Conservation (phyloP, 73 alveolate species). For the Effrenium voratum region DNA sequence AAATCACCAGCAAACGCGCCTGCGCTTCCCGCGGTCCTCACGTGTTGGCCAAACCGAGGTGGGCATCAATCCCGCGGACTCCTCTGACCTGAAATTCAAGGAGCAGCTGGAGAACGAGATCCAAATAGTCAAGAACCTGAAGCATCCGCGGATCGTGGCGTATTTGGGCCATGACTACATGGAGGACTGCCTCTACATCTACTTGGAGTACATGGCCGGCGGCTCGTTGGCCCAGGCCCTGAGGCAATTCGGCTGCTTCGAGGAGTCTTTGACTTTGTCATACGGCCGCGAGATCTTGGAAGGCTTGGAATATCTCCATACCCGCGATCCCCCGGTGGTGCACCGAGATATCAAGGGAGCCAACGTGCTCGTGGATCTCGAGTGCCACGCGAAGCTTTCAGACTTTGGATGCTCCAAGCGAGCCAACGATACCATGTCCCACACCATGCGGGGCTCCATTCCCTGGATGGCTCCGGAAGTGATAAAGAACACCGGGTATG, state of each 20-base stretch:
- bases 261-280: slow-evolving; percentile 50
- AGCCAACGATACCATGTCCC: slow-evolving; percentile 35
- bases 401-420: slow-evolving; percentile 93
- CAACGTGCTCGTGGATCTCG: slow-evolving; percentile 57
- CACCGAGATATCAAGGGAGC: slow-evolving; percentile 91
- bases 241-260: slow-evolving; percentile 68
- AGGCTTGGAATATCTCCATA: slow-evolving; percentile 72
- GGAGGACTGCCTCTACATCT: slow-evolving; percentile 64
- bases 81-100: slow-evolving; percentile 61
- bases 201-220: slow-evolving; percentile 85
- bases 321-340: slow-evolving; percentile 74
- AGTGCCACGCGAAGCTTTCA: slow-evolving; percentile 69
- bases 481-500: slow-evolving; percentile 59
- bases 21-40: too few relatives aligned
- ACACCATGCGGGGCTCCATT: slow-evolving; percentile 79
- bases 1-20: too few relatives aligned
- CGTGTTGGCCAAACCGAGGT: slow-evolving; percentile 30
- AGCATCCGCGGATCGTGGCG: slow-evolving; percentile 72
- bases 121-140: slow-evolving; percentile 57
- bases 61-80: slow-evolving; percentile 45
- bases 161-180: slow-evolving; percentile 81
- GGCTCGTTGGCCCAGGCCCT: slow-evolving; percentile 75
- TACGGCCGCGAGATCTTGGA: slow-evolving; percentile 59
- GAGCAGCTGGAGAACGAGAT: slow-evolving; percentile 89
- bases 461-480: slow-evolving; percentile 94